Percentiles rank a stretch among this genome's conserved stretches.
These are phyloP conservation scores for Filobasidium wieringae DNA, from an alignment of 768 basidiomycete species.

Conservation along the genomic window DNA sequence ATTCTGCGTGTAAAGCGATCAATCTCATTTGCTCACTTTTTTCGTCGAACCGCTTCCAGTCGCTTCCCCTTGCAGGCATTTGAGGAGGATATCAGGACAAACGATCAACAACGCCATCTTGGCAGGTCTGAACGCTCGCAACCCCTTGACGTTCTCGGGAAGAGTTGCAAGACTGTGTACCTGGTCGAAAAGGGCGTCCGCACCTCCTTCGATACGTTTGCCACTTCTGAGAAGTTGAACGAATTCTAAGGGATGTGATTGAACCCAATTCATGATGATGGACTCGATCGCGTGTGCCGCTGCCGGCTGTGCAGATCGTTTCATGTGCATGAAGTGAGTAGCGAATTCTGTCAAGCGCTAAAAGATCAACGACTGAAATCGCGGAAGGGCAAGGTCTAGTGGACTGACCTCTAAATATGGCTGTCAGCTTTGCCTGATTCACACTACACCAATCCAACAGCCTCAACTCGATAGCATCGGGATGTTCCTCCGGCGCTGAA, in stretches of 20 bases:
- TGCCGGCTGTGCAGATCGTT: constrained; percentile 56
- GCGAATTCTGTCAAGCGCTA: constrained; percentile 51
- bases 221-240: constrained; percentile 56
- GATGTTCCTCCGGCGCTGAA: constrained; percentile 45
- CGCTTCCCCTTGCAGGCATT: constrained; percentile 31
- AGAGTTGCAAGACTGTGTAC: constrained; percentile 43
- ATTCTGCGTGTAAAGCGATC: too few relatives aligned
- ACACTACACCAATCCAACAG: constrained; percentile 67
- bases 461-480: constrained; percentile 63
- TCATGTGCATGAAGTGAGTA: constrained; percentile 71
- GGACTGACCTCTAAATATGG: constrained; percentile 55
- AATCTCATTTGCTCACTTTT: constrained; percentile 20
- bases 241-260: constrained; percentile 64
- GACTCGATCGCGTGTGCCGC: constrained; percentile 60
- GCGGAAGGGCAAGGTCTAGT: background rate
- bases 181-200: constrained; percentile 76
- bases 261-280: constrained; percentile 85
- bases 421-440: constrained; percentile 55
- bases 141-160: constrained; percentile 40
- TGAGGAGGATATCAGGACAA: constrained; percentile 61
- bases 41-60: constrained; percentile 17
- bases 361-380: constrained; percentile 2
- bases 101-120: constrained; percentile 62
- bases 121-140: constrained; percentile 57
- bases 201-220: constrained; percentile 58